These are phyloP conservation scores for Penicillium sp. DNA, from an alignment of 2,329 filamentous ascomycete species.

Conservation along the genomic window DNA sequence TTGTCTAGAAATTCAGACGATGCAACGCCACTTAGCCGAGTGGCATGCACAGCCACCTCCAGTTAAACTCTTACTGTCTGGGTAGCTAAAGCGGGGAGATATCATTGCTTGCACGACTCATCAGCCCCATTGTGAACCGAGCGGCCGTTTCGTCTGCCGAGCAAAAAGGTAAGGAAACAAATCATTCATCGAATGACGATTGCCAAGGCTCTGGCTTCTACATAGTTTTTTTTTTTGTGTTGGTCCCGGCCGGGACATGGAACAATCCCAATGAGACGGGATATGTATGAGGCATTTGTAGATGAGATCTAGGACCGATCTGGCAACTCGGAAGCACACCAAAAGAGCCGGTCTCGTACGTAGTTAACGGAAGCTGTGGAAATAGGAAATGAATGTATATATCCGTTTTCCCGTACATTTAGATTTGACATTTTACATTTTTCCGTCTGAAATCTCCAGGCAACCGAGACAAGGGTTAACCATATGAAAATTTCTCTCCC, in stretches of 20 bases:
- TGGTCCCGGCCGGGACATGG: background rate
- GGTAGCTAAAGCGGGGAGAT: slow-evolving; percentile 1
- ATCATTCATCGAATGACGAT: background rate
- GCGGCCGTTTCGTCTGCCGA: slow-evolving; percentile 5
- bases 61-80: slow-evolving; percentile 6
- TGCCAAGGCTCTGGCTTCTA: background rate
- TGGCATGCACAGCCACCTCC: slow-evolving; percentile 24
- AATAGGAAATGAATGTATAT: background rate
- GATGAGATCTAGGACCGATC: slow-evolving; percentile 21
- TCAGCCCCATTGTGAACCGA: slow-evolving; percentile 16
- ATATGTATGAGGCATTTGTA: slow-evolving; percentile 24
- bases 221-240: background rate
- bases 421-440: background rate
- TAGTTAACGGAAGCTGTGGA: slow-evolving; percentile 1
- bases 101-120: background rate
- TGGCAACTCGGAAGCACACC: slow-evolving; percentile 15
- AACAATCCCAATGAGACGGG: background rate
- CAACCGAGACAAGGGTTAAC: background rate
- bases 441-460: background rate
- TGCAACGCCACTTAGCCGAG: slow-evolving; percentile 17
- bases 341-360: background rate
- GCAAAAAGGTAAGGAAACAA: background rate
- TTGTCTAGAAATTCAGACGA: slow-evolving; percentile 5
- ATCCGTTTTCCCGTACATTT: background rate
- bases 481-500: background rate